These are phyloP conservation scores for Bondarzewia mesenterica DNA, from an alignment of 1,284 basidiomycete species.

Conservation along the genomic window DNA sequence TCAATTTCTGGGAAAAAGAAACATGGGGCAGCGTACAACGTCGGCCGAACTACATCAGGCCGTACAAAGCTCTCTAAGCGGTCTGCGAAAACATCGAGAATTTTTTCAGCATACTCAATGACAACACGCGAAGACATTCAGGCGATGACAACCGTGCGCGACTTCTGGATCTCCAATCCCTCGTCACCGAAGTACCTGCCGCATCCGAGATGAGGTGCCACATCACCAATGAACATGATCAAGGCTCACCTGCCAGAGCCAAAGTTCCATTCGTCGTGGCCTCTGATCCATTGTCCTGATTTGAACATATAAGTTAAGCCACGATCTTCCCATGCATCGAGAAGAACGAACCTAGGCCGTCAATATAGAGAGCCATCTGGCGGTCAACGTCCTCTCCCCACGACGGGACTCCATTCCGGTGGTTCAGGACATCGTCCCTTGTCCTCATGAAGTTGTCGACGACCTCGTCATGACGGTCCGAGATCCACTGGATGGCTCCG, in stretches of 20 bases:
- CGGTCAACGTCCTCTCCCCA: conserved; percentile 15
- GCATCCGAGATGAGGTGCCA: no score
- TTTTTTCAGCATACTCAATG: no score
- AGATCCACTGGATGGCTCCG: conserved; percentile 14
- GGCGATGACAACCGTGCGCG: background rate
- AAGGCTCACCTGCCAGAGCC: no score
- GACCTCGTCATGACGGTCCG: conserved; percentile 7
- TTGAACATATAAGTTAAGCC: background rate
- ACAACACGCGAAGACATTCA: no score
- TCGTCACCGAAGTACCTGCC: conserved; percentile 22
- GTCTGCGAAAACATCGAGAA: no score
- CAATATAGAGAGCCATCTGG: conserved; percentile 16
- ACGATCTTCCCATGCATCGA: background rate
- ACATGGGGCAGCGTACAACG: no score
- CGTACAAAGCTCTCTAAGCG: no score
- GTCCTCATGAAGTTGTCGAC: conserved; percentile 10
- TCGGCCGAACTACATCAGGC: no score
- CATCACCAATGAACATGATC: no score
- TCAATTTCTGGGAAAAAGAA: no score
- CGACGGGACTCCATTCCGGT: conserved; percentile 13
- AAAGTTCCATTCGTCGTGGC: conserved; percentile 18
- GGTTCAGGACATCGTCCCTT: background rate
- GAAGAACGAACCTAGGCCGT: conserved; percentile 4
- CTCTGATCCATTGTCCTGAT: conserved; percentile 19
- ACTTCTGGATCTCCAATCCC: conserved; percentile 16